Evolutionary conservation across 2,329 filamentous ascomycete genomes (phyloP), one percentile per base, ranked within the genome.

Genomic region (Hirsutella minnesotensis): DNA sequence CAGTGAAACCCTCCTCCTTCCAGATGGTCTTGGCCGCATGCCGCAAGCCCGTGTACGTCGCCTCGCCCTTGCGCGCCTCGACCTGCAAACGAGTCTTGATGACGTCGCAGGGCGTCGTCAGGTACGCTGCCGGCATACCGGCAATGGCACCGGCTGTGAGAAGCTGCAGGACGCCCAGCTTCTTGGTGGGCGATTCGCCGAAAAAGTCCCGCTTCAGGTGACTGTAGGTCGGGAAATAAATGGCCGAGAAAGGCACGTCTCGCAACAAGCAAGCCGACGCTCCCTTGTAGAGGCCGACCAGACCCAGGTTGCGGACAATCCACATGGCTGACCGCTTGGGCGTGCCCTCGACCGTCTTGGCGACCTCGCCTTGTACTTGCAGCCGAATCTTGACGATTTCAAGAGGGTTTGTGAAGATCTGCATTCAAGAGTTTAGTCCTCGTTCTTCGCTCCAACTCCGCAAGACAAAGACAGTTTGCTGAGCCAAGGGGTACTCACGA

Each of bases 301-400:
- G 77, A 73, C 92, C 92, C 48, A 98, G 72, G 66, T 98, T 95
- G 61, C 82, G 82, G 47, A 96, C 84, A 53, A 98, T 96, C 92
- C 92, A 98, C 71, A 96, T 85, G 45, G 92, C 92, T 10, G 89
- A 95, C 52, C 92, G 84, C 64, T 84, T 89, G 41, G 86, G 86
- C 15, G 83, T 77, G 45, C 81, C 83, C 50, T 92, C 84, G 21
- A 86, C 79, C 39, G 73, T 84, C 70, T 95, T 96, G 50, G 87
- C 83, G 35, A 95, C 81, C 66, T 98, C 92, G 46, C 92, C 92
- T 69, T 98, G 92, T 20, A 98, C 85, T 65, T 98, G 92, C 42
- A 98, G 79, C 51, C 92, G 85, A 60, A 98, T 98, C 73, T 98
- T 98, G 70, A 98, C 92, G 58, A 98, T 98, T 64, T 98, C 92